A percentile compares a stretch with the other conserved stretches of the same genome.
These are phyloP conservation scores for Clonostachys solani DNA, from an alignment of 2,329 filamentous ascomycete species.

Conservation along the genomic window DNA sequence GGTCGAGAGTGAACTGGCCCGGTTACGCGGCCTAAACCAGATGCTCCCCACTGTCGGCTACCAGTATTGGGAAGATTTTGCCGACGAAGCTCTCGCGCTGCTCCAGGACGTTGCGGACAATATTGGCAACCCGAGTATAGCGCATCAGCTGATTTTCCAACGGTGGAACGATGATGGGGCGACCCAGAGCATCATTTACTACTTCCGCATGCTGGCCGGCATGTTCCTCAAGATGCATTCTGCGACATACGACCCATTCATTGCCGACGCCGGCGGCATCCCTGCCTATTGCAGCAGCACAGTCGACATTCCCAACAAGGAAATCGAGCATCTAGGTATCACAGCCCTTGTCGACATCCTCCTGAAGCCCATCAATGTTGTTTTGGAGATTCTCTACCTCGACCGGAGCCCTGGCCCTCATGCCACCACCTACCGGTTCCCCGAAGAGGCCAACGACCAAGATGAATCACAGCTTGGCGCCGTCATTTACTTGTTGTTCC, in stretches of 20 bases:
- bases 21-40: slow-evolving; percentile 67
- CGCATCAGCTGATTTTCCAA: slow-evolving; percentile 49
- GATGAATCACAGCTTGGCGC: slow-evolving; percentile 37
- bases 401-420: slow-evolving; percentile 77
- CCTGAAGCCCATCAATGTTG: slow-evolving; percentile 72
- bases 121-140: slow-evolving; percentile 55
- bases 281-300: slow-evolving; percentile 64
- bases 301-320: slow-evolving; percentile 71
- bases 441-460: slow-evolving; percentile 44
- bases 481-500: slow-evolving; percentile 58
- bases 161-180: slow-evolving; percentile 69
- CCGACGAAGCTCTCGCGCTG: slow-evolving; percentile 67
- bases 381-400: slow-evolving; percentile 85
- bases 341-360: slow-evolving; percentile 73
- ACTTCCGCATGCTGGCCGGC: slow-evolving; percentile 76
- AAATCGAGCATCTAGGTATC: slow-evolving; percentile 90
- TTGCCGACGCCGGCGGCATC: slow-evolving; percentile 51
- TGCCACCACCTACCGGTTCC: slow-evolving; percentile 69
- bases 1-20: slow-evolving; percentile 65
- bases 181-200: slow-evolving; percentile 79
- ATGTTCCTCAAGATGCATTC: slow-evolving; percentile 78
- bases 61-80: slow-evolving; percentile 73
- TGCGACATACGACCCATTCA: slow-evolving; percentile 67
- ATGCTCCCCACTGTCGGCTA: slow-evolving; percentile 70
- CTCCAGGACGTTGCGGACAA: slow-evolving; percentile 58